Evolutionary conservation across 31 red algal genomes (phyloP).

Genomic region (Odonthalia washingtoniensis): DNA sequence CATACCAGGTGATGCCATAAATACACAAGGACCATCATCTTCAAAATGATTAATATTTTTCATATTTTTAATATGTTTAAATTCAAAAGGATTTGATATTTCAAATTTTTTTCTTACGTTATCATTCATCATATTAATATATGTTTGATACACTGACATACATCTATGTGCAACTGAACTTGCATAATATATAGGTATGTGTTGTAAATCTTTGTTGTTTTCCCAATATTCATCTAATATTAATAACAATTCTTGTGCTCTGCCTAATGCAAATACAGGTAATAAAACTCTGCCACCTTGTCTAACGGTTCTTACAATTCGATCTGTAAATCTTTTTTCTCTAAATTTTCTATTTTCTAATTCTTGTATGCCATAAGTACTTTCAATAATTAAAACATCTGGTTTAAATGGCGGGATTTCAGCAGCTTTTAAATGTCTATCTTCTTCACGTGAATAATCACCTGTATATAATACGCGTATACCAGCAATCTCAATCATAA

Average conservation of each 20-base stretch:
- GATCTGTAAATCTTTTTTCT: constrained; percentile 97
- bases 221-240: constrained; percentile 99
- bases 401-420: constrained; percentile 96
- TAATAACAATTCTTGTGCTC: constrained; percentile 98
- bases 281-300: constrained; percentile 92
- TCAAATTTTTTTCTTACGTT: constrained; percentile 88
- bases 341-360: constrained; percentile 93
- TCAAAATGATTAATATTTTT: constrained; percentile 87
- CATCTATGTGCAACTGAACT: constrained; percentile 98
- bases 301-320: constrained; percentile 90
- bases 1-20: constrained; percentile 99
- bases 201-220: constrained; percentile 88
- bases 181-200: constrained; percentile 99
- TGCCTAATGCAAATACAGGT: constrained; percentile 98
- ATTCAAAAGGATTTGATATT: constrained; percentile 97
- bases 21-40: constrained; percentile 96
- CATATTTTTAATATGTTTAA: constrained; percentile 98
- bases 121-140: constrained; percentile 99
- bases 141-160: constrained; percentile 99
- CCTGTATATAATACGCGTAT: constrained; percentile 98
- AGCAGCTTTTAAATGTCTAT: constrained; percentile 98
- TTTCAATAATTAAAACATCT: constrained; percentile 97
- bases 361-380: constrained; percentile 98
- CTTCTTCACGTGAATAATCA: constrained; percentile 98
- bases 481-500: constrained; percentile 98